Conservation (phyloP, 1,284 basidiomycete genomes). For the Ustilago nuda region DNA sequence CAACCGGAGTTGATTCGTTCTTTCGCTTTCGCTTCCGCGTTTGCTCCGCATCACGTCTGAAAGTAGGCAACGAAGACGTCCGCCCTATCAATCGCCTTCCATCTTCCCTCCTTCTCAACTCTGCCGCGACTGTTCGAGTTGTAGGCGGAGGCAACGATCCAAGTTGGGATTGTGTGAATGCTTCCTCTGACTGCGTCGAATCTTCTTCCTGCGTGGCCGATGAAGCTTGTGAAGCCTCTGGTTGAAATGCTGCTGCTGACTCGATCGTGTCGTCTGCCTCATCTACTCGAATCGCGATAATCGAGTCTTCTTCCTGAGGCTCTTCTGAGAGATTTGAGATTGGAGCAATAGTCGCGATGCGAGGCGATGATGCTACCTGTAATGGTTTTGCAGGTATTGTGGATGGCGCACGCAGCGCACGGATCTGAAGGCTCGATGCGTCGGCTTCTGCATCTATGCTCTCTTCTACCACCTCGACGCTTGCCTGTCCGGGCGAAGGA, state of each 20-base stretch:
- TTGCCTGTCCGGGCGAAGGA: not conserved
- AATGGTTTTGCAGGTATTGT: not conserved
- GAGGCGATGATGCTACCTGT: not conserved
- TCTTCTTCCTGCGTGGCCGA: conserved; percentile 47
- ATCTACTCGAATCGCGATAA: conserved; percentile 14
- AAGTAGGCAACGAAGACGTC: conserved; percentile 18
- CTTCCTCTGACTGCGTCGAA: conserved; percentile 36
- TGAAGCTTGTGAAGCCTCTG: conserved; percentile 23
- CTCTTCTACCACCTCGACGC: not conserved
- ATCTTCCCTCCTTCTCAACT: not conserved
- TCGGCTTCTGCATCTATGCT: conserved; percentile 16
- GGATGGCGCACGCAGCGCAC: conserved; percentile 8
- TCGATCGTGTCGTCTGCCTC: conserved; percentile 26
- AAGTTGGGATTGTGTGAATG: conserved; percentile 1
- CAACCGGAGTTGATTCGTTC: not conserved
- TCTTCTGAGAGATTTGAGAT: not conserved
- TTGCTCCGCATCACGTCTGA: not conserved
- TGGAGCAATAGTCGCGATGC: not conserved
- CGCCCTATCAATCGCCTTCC: conserved; percentile 4
- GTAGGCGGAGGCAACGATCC: not conserved
- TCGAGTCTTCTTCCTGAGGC: conserved; percentile 14
- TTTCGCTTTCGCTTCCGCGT: not conserved
- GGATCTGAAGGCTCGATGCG: conserved; percentile 28
- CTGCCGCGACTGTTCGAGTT: not conserved
- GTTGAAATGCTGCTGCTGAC: not conserved